These are phyloP conservation scores for Euphorbia pulcherrima DNA, from an alignment of 345 rosid genomes.

Conservation along the genomic window DNA sequence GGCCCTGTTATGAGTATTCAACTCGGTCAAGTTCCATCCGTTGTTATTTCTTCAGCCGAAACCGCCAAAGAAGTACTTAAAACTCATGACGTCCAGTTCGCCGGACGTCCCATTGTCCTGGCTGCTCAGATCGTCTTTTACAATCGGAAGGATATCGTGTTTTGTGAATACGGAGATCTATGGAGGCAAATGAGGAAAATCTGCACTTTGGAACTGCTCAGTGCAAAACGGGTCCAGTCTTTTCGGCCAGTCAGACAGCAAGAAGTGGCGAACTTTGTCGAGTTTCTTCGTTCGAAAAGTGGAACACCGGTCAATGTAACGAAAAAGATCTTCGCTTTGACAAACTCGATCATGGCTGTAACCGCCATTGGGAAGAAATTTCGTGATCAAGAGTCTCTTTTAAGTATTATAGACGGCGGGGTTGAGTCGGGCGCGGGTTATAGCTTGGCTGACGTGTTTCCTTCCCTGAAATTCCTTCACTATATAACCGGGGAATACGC, in stretches of 20 bases:
- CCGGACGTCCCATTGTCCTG: not conserved
- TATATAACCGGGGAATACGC: not conserved
- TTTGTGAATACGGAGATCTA: not conserved
- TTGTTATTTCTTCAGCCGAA: not conserved
- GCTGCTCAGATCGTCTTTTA: not conserved
- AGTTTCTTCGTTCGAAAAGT: not conserved
- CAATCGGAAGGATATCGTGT: not conserved
- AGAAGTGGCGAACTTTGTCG: slow-evolving; percentile 12
- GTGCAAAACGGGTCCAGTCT: slow-evolving; percentile 19
- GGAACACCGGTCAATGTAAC: slow-evolving; percentile 13
- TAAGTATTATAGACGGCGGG: not conserved
- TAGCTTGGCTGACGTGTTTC: slow-evolving; percentile 4
- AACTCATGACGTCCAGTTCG: not conserved
- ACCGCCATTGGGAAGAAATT: slow-evolving; percentile 25
- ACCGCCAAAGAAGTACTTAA: not conserved
- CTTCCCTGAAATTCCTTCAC: slow-evolving; percentile 4
- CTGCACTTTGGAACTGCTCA: slow-evolving; percentile 16
- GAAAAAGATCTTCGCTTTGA: slow-evolving; percentile 3
- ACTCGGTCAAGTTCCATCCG: not conserved
- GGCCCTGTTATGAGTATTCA: not conserved
- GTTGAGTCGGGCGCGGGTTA: not conserved
- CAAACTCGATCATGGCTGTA: slow-evolving; percentile 9
- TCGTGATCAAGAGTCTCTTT: slow-evolving; percentile 15
- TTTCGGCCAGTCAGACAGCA: slow-evolving; percentile 20
- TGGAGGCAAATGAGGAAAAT: too few relatives aligned